Base-by-base conservation (phyloP, 768 basidiomycete genomes). In the Mrakia gelida region DNA sequence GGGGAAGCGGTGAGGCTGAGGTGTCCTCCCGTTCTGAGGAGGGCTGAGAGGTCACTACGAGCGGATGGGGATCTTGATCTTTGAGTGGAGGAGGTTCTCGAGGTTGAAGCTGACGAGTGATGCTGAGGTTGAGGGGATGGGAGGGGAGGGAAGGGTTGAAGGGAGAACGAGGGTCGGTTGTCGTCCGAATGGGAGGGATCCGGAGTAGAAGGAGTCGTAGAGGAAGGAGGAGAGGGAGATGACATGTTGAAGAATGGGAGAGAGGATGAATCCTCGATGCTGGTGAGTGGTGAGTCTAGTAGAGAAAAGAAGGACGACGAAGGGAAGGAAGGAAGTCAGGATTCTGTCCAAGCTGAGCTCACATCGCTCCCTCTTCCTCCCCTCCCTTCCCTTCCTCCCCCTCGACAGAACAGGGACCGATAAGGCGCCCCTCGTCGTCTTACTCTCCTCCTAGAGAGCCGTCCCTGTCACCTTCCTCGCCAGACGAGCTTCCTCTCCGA, bases 1-100 rank as follows among this genome's bases (percentile, higher is more conserved):
- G 30, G 30, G 18, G 72, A 52, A 26, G 30, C 52, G 21, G 54
- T 59, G 7, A 73, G 34, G 32, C 28, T 32, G 30, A 59, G 56
- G 38, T 73, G 72, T 41, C 23, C 52, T 23, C 23, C 52, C 3
- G 72, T 59, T 15, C 72, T 54, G 34, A 73, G 72, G 6, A 72
- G 45, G 4, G 28, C 52, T 28, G 54, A 45, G 9, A 72, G 38
- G 26, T 70, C 67, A 15, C 41, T 41, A 1, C 67, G 15, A 23
- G 38, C 3, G 1, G 38, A 70, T 7, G 67, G 41, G 9, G 67
- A 70, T 34, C 67, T 34, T 41, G 67, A 70, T n/a, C 63, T 32
- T 38, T 65, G 63, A 3, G 63, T 65, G 32, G 63, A 65, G 1
- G 63, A 65, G 26, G 9, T 59, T 10, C 59, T 59, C 26, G 59